These are phyloP conservation scores for Tetrastigma voinierianum DNA, from an alignment of 164 flowering plant genomes.

Conservation along the genomic window DNA sequence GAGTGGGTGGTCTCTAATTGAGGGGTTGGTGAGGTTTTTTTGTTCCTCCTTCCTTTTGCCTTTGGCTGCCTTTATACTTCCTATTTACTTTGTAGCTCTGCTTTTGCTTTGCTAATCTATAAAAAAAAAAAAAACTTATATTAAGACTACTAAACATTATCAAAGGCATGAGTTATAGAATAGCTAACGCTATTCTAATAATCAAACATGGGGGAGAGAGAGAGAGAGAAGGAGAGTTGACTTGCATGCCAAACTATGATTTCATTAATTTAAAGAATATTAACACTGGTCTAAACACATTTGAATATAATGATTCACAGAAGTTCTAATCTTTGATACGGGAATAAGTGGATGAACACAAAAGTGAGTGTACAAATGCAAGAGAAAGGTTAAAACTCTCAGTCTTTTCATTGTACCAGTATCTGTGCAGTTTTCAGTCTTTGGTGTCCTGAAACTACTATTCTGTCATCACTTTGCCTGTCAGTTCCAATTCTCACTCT, in stretches of 20 bases:
- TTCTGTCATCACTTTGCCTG: background rate
- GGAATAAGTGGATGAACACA: background rate
- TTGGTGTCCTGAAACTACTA: conserved; percentile 1
- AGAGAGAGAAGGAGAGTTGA: background rate
- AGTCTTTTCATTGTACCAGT: conserved; percentile 10
- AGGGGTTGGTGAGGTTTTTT: too few relatives aligned
- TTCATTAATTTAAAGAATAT: conserved; percentile 17
- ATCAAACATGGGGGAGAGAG: background rate
- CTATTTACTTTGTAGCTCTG: too few relatives aligned
- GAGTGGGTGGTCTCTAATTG: too few relatives aligned
- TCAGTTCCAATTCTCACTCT: background rate
- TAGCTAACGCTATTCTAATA: too few relatives aligned
- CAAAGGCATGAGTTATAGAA: too few relatives aligned
- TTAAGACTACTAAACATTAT: too few relatives aligned
- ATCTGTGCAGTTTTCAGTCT: conserved; percentile 15
- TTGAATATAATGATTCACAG: conserved; percentile 5
- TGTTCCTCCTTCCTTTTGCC: too few relatives aligned
- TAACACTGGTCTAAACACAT: conserved; percentile 6
- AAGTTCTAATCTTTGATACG: background rate
- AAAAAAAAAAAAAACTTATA: too few relatives aligned
- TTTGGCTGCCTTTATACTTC: too few relatives aligned
- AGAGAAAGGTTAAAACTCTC: background rate
- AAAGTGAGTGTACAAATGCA: conserved; percentile 11
- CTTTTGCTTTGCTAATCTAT: too few relatives aligned
- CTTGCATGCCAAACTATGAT: background rate